Evolutionary conservation across 2,329 filamentous ascomycete genomes (phyloP).

Genomic region (Hypoxylon sp.): DNA sequence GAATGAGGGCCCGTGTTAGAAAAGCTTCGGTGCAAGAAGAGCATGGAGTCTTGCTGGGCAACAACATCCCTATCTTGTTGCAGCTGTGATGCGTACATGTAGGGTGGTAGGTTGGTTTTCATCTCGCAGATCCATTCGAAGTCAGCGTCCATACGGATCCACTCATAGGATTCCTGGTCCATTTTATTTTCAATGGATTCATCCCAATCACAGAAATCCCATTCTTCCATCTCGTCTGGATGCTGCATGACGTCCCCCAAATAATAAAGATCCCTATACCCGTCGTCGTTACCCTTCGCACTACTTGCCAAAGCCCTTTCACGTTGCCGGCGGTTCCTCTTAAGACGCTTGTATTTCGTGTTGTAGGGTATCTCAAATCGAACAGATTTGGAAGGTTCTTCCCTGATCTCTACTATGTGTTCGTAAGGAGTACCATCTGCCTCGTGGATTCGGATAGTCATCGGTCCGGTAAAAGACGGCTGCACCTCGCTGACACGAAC

Average conservation of each 20-base stretch:
- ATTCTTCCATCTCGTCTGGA: constrained; percentile 84
- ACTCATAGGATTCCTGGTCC: constrained; percentile 97
- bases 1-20: constrained; percentile 71
- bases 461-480: constrained; percentile 91
- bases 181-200: constrained; percentile 90
- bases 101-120: constrained; percentile 84
- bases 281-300: constrained; percentile 66
- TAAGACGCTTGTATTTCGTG: constrained; percentile 98
- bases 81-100: constrained; percentile 98
- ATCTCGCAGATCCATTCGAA: constrained; percentile 97
- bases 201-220: constrained; percentile 91
- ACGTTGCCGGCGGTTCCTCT: constrained; percentile 80
- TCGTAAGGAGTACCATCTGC: constrained; percentile 98
- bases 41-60: constrained; percentile 83
- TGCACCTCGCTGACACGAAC: constrained; percentile 79
- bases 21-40: constrained; percentile 76
- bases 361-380: constrained; percentile 98
- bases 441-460: constrained; percentile 98
- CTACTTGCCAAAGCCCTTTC: constrained; percentile 67
- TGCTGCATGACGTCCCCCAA: constrained; percentile 90
- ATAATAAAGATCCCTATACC: constrained; percentile 86
- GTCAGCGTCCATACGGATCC: constrained; percentile 97
- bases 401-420: constrained; percentile 95
- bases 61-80: constrained; percentile 98
- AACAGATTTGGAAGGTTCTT: constrained; percentile 78